Evolutionary conservation across 371 early-diverging fungal species (phyloP), one percentile per base, ranked within the genome.

Genomic region (Quaeritorhiza haematococci): DNA sequence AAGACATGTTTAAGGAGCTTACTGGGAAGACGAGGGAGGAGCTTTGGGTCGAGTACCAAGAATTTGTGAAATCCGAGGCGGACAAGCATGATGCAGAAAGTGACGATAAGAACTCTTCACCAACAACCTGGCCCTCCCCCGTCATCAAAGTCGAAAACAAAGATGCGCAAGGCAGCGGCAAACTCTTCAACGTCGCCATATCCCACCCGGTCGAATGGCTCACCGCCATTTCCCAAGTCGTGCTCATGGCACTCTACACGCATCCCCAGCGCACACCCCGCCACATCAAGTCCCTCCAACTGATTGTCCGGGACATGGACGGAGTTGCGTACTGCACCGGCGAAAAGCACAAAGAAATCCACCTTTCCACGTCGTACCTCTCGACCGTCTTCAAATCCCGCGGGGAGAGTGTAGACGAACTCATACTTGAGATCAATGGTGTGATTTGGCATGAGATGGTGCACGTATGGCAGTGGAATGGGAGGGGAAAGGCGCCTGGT

Each of bases 81-180:
- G 53, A 42, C 7, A 6, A 6, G 38, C 6, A 42, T 6, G 53
- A 38, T 24, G 38, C 19, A 8, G 21, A 38, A 6, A 42, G 38
- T 17, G n/a, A n/a, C n/a, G n/a, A n/a, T n/a, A n/a, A n/a, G n/a
- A n/a, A n/a, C n/a, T n/a, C n/a, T n/a, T n/a, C n/a, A n/a, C n/a
- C n/a, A n/a, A n/a, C n/a, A n/a, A n/a, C n/a, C n/a, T 53, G 53
- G 53, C 53, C 53, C 19, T 6, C n/a, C 7, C 53, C 53, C 41
- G 53, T 21, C 19, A 21, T 23, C 15, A 38, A 38, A 6, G 53
- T 35, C 8, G 38, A 35, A 23, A 53, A 33, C 26, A 6, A 26
- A 42, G 38, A 46, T 21, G 24, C 6, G n/a, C 21, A 53, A 6
- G 38, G 10, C 28, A 19, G 53, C 26, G 50, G n/a, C n/a, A n/a